phyloP scores from a whole-genome alignment of 208 protist species.

The Balamuthia mandrillaris region DNA sequence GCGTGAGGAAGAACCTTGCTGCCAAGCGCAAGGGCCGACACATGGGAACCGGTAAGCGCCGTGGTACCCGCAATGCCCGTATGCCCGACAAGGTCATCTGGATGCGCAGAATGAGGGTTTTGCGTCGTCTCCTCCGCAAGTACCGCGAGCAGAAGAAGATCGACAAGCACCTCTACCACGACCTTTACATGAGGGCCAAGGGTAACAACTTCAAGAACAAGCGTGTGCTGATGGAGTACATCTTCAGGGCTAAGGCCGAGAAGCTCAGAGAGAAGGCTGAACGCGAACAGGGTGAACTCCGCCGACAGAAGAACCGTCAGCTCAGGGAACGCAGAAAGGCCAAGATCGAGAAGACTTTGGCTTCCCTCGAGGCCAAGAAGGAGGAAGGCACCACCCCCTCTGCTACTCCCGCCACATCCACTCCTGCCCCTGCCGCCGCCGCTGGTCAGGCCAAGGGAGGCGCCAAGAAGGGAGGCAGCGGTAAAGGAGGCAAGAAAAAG shows the following conservation, averaged over 20 bases:
- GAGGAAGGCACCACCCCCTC: not conserved
- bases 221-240: conserved; percentile 96
- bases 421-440: not conserved
- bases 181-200: conserved; percentile 95
- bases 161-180: conserved; percentile 93
- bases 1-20: conserved; percentile 80
- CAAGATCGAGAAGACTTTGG: not conserved
- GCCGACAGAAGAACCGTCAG: conserved; percentile 61
- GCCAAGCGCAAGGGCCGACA: conserved; percentile 85
- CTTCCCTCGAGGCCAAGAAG: not conserved
- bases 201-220: conserved; percentile 99
- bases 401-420: no score
- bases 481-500: conserved; percentile 26
- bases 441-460: not conserved
- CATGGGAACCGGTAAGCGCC: conserved; percentile 84
- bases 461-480: conserved; percentile 36
- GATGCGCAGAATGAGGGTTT: conserved; percentile 95
- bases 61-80: conserved; percentile 94
- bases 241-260: conserved; percentile 95
- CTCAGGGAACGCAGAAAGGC: conserved; percentile 46
- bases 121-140: conserved; percentile 92
- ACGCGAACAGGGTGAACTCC: conserved; percentile 81
- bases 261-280: conserved; percentile 88
- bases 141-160: conserved; percentile 97
- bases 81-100: conserved; percentile 94